Percentiles rank a stretch among this genome's conserved stretches.
These are phyloP conservation scores for Sodiomyces alkalinus DNA, from an alignment of 2,329 filamentous ascomycete species.

Conservation along the genomic window DNA sequence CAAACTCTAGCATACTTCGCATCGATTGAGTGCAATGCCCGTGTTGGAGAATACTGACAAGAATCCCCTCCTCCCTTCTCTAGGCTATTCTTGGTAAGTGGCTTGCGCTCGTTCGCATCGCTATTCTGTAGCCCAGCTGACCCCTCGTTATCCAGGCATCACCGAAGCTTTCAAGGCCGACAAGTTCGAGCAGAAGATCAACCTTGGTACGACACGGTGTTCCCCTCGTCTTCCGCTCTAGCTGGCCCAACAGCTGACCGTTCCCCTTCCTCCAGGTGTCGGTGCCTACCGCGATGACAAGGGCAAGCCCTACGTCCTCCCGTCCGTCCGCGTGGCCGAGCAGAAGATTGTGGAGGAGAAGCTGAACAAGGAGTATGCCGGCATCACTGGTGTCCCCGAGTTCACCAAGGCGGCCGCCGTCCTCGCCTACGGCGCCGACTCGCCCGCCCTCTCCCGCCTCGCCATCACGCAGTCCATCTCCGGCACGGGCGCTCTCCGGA, in stretches of 20 bases:
- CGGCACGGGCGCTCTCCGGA: conserved; percentile 87
- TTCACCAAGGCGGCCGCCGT: conserved; percentile 87
- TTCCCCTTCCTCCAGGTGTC: conserved; percentile 43
- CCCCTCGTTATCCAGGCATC: conserved; percentile 42
- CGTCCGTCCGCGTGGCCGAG: conserved; percentile 82
- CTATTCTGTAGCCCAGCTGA: conserved; percentile 14
- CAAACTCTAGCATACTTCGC: too few species aligned
- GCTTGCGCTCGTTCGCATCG: conserved; percentile 5
- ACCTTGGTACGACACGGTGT: conserved; percentile 68
- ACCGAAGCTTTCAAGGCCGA: conserved; percentile 99
- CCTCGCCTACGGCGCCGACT: conserved; percentile 79
- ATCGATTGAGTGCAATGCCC: background rate
- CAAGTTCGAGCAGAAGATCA: conserved; percentile 88
- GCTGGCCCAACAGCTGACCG: conserved; percentile 1
- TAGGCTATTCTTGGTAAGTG: conserved; percentile 63
- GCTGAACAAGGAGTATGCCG: conserved; percentile 94
- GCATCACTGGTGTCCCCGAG: conserved; percentile 87
- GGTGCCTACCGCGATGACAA: conserved; percentile 97
- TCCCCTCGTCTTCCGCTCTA: conserved; percentile 3
- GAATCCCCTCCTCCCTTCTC: conserved; percentile 4
- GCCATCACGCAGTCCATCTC: conserved; percentile 97
- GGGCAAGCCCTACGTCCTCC: conserved; percentile 95
- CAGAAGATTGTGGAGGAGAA: conserved; percentile 63
- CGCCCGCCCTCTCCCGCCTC: conserved; percentile 59
- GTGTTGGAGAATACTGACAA: too few species aligned